Base-by-base conservation (phyloP, 192 early-diverging fungal species). In the Podochytrium sp. region DNA sequence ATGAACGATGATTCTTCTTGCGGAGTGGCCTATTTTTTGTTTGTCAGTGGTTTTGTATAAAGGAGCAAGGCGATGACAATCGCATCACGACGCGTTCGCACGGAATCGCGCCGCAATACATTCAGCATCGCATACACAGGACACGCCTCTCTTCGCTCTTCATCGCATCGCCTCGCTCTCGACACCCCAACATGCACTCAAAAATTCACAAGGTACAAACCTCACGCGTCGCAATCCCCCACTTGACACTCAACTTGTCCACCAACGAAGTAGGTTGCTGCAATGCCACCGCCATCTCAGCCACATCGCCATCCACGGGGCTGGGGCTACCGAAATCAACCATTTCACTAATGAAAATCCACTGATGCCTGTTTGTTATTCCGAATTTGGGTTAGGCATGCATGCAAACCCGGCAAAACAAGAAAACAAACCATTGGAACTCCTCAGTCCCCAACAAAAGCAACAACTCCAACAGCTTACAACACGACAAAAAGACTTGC, bases 331-430 rank as follows among this genome's bases (percentile, higher is more conserved):
- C 79, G 4, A 89, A 85, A 35, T 94, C 93, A 27, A 92, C 84
- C 2, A 92, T 93, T 57, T 97, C 94, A 1, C 89, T 87, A 56
- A 96, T 91, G 70, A 97, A 97, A 16, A 97, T 93, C 96, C 96
- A 97, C 84, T 97, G 93, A 68, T 95, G 93, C 43, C 92, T 93
- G 18, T 34, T 47, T 33, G 30, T 64, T 25, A 23, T 43, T 47
- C 7, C 5, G 4, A 47, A 30, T 29, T 32, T 34, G 29, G 16
- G 35, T 82, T 12, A 42, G 2, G 2, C n/a, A 47, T 10, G 27
- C 32, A 18, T 16, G 43, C 43, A 47, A 10, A 47, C n/a, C 43
- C 10, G 43, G n/a, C n/a, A 47, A 47, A 47, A 16, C 43, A 47
- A 47, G 12, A 47, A 47, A 16, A 41, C 85, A 75, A 87, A 92